A percentile compares a stretch with the other conserved stretches of the same genome.
Conservation (phyloP, 2,329 filamentous ascomycete genomes). For the Colletotrichum filicis region DNA sequence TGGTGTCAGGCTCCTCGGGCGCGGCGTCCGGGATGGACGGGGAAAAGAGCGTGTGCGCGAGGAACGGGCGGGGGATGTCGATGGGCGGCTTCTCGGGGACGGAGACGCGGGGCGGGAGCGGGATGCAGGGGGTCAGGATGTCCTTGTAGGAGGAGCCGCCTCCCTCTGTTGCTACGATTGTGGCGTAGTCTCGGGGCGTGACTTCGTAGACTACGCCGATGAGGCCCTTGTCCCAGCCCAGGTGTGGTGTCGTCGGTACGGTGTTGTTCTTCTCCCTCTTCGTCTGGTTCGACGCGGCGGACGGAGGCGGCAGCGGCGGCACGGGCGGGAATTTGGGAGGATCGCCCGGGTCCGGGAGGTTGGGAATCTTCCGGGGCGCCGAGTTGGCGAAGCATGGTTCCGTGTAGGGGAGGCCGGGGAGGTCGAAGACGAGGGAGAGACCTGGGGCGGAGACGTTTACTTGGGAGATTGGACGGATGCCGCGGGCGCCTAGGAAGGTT, state of each 20-base stretch:
- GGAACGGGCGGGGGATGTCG: constrained; percentile 71
- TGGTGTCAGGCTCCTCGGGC: constrained; percentile 32
- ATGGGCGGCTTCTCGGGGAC: constrained; percentile 73
- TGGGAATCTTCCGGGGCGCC: constrained; percentile 65
- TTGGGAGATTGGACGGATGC: constrained; percentile 83
- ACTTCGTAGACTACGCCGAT: constrained; percentile 97
- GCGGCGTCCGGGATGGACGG: constrained; percentile 58
- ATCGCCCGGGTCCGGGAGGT: constrained; percentile 47
- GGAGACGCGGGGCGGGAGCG: constrained; percentile 67
- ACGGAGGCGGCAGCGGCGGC: constrained; percentile 36
- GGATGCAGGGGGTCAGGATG: constrained; percentile 81
- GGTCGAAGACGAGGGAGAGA: constrained; percentile 83
- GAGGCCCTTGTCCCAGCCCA: constrained; percentile 80
- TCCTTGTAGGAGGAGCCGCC: constrained; percentile 88
- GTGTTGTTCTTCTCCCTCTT: background rate
- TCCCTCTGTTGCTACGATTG: constrained; percentile 91
- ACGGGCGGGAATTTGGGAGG: constrained; percentile 43
- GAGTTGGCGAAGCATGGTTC: constrained; percentile 96
- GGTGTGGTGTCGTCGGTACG: constrained; percentile 2
- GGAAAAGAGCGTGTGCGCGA: constrained; percentile 86
- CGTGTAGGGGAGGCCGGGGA: constrained; percentile 84
- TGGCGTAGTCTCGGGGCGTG: constrained; percentile 81
- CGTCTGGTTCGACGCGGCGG: background rate
- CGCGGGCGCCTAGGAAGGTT: constrained; percentile 82
- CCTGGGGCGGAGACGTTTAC: constrained; percentile 85